A percentile compares a stretch with the other conserved stretches of the same genome.
These are phyloP conservation scores for Ogataea chonburiensis DNA, from an alignment of 805 yeast species.

Conservation along the genomic window DNA sequence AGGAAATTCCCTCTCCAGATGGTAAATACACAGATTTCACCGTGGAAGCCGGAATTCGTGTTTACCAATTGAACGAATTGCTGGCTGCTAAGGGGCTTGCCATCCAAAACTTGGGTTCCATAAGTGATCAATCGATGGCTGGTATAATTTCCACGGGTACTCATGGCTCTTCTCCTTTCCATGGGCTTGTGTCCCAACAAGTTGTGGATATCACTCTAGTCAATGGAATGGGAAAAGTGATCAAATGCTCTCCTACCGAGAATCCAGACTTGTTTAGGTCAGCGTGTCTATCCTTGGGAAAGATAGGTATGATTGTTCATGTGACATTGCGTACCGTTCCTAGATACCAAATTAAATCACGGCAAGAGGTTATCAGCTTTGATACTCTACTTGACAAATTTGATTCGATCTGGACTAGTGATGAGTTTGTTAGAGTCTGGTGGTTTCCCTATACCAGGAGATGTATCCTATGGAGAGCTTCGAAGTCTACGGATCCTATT, in stretches of 20 bases:
- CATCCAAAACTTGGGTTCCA: constrained; percentile 89
- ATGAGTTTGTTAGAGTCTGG: constrained; percentile 94
- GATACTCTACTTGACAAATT: constrained; percentile 68
- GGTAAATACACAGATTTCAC: constrained; percentile 81
- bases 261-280: constrained; percentile 73
- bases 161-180: constrained; percentile 92
- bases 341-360: constrained; percentile 72
- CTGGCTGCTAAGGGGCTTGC: constrained; percentile 68
- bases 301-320: constrained; percentile 83
- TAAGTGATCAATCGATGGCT: constrained; percentile 88
- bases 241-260: constrained; percentile 64
- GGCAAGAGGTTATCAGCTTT: constrained; percentile 79
- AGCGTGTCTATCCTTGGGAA: constrained; percentile 82
- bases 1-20: constrained; percentile 46
- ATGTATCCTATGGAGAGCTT: constrained; percentile 89
- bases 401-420: constrained; percentile 79
- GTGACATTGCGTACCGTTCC: constrained; percentile 87
- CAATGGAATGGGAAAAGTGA: constrained; percentile 70
- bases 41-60: constrained; percentile 90
- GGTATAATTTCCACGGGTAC: constrained; percentile 98
- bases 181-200: constrained; percentile 87
- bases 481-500: constrained; percentile 63
- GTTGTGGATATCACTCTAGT: constrained; percentile 74
- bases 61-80: constrained; percentile 68
- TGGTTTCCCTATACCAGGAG: constrained; percentile 93